Base-by-base conservation (phyloP, 2,329 filamentous ascomycete species). In the Aspergillus tamarii region DNA sequence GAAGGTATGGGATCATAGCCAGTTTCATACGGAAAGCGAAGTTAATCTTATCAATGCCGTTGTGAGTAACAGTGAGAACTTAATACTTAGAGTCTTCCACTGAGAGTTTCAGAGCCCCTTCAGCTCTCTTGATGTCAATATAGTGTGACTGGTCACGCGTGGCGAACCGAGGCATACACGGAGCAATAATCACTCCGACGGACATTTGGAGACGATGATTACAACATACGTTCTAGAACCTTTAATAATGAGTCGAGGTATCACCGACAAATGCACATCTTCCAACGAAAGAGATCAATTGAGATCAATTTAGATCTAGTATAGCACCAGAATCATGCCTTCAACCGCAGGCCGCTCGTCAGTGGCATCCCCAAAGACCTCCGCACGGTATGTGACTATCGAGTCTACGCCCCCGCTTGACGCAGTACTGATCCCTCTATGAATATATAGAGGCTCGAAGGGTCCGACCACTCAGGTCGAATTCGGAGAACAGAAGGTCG, bases 1-100 rank as follows among this genome's bases (percentile, higher is more conserved):
- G 66, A 53, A 65, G 67, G 57, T 72, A 71, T 36, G 7, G 34
- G 0, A 14, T 6, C 14, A 8, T 2, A 36, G 5, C 34, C 14
- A 14, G 7, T 16, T 5, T 36, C 16, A 36, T 36, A 36, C 14
- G 14, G 34, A 36, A 16, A 16, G 6, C 6, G 0, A 36, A 16
- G 2, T 2, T 1, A 36, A 16, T 14, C 34, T 16, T 8, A 36
- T 16, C 0, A 6, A 3, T 14, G 3, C 34, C 12, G 34, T 36
- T 7, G 2, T 16, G 14, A 36, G 6, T 14, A 8, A 3, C 16
- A 7, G 2, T 16, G 34, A 16, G 14, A 36, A 16, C 34, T 16
- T 14, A 7, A 36, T 36, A 16, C 34, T 7, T 36, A 6, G 5
- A 14, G 16, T 16, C 14, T 16, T 16, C 5, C 14, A 16, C 14